Evolutionary conservation across 192 early-diverging fungal genomes (phyloP).

Genomic region (Dimargaris cristalligena): DNA sequence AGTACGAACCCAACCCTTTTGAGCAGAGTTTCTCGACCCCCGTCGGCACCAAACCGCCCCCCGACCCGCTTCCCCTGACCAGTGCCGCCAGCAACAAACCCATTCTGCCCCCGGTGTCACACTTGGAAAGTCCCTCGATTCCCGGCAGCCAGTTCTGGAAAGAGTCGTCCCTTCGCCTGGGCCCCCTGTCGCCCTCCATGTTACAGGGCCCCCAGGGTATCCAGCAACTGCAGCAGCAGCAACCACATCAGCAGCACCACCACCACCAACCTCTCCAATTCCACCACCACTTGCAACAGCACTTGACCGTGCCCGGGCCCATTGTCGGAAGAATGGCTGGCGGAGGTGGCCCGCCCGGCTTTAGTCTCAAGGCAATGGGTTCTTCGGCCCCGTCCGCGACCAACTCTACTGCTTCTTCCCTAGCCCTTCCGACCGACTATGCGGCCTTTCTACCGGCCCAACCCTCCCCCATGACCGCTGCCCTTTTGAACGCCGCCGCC

Average conservation of each 20-base stretch:
- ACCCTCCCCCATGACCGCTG: slow-evolving; percentile 9
- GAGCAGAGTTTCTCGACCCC: slow-evolving; percentile 55
- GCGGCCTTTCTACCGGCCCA: slow-evolving; percentile 1
- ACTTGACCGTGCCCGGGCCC: too few species aligned
- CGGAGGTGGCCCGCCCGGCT: too few species aligned
- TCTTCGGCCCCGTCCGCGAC: neutral
- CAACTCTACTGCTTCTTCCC: neutral
- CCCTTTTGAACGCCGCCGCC: slow-evolving; percentile 8
- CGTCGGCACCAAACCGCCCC: slow-evolving; percentile 12
- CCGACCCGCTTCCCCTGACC: slow-evolving; percentile 11
- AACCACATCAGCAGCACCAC: too few species aligned
- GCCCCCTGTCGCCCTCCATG: slow-evolving; percentile 63
- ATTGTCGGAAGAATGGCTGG: too few species aligned
- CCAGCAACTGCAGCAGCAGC: too few species aligned
- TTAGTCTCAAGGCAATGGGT: neutral
- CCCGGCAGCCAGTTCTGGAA: slow-evolving; percentile 32
- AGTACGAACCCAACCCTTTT: slow-evolving; percentile 78
- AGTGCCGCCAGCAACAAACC: slow-evolving; percentile 21
- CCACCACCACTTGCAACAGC: too few species aligned
- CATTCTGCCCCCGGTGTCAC: slow-evolving; percentile 53
- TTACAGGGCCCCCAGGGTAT: slow-evolving; percentile 43
- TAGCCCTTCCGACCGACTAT: neutral
- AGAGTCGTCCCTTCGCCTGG: slow-evolving; percentile 43
- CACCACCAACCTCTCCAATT: too few species aligned
- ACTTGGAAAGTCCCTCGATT: slow-evolving; percentile 36